Evolutionary conservation across 179 eudicot species (phyloP), one percentile per base, ranked within the genome.

Genomic region (Sideroxylon spinosum): DNA sequence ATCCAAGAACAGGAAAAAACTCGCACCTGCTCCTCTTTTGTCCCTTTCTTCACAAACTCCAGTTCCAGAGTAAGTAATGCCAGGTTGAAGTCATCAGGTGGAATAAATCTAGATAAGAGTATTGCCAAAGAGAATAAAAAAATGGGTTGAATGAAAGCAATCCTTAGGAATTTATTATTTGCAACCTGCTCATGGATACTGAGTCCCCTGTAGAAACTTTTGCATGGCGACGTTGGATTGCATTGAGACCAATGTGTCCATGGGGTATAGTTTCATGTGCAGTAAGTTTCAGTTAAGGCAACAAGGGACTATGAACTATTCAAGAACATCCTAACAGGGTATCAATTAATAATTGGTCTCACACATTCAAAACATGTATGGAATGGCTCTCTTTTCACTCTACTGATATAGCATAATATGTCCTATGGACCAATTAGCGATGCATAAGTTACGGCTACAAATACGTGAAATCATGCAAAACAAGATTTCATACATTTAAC

Each of bases 31-130:
- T 93, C 97, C 3, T 90, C 94, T 79, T 85, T 88, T 22, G 87
- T 81, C 76, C 90, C 90, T 77, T 81, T 91, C 78, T 91, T 87
- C 65, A 89, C 87, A 82, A 89, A 93, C 86, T 95, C 99, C 84
- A 95, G 75, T 79, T 95, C 99, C 44, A 95, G 88, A 49, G 91
- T 91, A 68, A 95, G 92, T 82, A 92, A 81, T 17, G 98, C 94
- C 59, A 94, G 88, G 78, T 83, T 81, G 78, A 92, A 95, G 79
- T 86, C 73, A 63, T 95, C 94, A 68, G 99, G 98, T 48, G 90
- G 94, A 22, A 78, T 48, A 61, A 93, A 93, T 79, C 98, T 93
- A 73, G 7, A 63, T 77, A 81, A 64, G 9, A 81, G 71, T 23
- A 73, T 60, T 50, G 84, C 32, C 19, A 53, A 10, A 69, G 13